These are phyloP conservation scores for Aegle marmelos DNA, from an alignment of 345 rosid species.

Conservation along the genomic window DNA sequence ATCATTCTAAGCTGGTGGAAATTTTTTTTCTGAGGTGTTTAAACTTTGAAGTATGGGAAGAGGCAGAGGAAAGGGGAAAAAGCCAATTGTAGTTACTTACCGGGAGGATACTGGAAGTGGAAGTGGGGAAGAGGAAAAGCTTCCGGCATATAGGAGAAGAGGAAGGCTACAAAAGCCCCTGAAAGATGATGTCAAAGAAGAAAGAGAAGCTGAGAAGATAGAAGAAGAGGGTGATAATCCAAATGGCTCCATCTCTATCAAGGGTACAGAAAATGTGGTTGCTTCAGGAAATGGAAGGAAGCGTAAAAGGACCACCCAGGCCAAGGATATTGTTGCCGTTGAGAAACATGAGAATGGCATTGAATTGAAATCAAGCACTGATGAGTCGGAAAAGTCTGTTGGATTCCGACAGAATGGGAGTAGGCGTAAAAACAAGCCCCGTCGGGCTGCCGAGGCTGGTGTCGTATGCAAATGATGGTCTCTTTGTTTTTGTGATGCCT, in stretches of 20 bases:
- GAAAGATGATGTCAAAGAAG: constrained; percentile 47
- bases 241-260: constrained; percentile 32
- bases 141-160: constrained; percentile 50
- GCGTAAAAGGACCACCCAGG: constrained; percentile 47
- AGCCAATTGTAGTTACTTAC: constrained; percentile 39
- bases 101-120: constrained; percentile 52
- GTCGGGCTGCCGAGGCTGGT: constrained; percentile 80
- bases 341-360: constrained; percentile 49
- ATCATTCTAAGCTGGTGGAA: constrained; percentile 7
- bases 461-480: constrained; percentile 55
- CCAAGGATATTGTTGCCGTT: constrained; percentile 29
- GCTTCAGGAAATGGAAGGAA: constrained; percentile 45
- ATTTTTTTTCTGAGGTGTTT: constrained; percentile 1
- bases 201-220: constrained; percentile 31
- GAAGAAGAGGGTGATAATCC: constrained; percentile 41
- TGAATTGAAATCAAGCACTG: constrained; percentile 37
- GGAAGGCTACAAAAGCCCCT: constrained; percentile 68
- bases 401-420: constrained; percentile 64
- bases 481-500: constrained; percentile 5
- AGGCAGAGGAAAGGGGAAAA: constrained; percentile 78
- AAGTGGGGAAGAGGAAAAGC: constrained; percentile 63
- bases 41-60: constrained; percentile 37
- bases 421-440: constrained; percentile 72
- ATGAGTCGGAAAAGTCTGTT: constrained; percentile 37
- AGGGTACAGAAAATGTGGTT: constrained; percentile 35